Base-by-base conservation (phyloP, 1,284 basidiomycete genomes). In the Leccinum griseonigrum region DNA sequence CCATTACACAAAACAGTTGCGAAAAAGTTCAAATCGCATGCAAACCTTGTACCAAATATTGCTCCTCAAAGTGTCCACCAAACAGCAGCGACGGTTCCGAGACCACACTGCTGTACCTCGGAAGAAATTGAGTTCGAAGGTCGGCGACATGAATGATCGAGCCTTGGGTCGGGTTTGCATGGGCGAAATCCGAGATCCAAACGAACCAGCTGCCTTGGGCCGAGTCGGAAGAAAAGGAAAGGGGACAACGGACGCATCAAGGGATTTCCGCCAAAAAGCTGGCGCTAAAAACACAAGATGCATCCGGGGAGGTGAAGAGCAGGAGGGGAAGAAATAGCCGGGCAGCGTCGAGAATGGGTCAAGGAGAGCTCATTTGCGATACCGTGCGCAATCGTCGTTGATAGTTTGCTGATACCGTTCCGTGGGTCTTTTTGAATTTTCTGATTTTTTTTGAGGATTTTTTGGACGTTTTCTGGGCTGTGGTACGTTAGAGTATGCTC, bases 271-370 rank as follows among this genome's bases (percentile, higher is more conserved):
- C 38, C 63, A 32, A 14, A 26, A 58, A 13, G 43, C 22, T 32
- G 63, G 59, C 63, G 63, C 32, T 51, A 66, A 63, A 58, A 22
- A 55, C 55, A n/a, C 59, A 54, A 38, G 55, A 57, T 36, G 16
- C 40, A 13, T 56, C 53, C 48, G 46, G 63, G 57, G 38, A 43
- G 46, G 10, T 22, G 14, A 22, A 18, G 22, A 8, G 46, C 34
- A 57, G 22, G 5, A 0, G 28, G 53, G 53, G 4, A 3, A 38
- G 3, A 38, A 2, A 34, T 8, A 40, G 32, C 26, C 38, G 16
- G 36, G 46, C 8, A 51, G 51, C 31, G 36, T 63, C 38, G 34
- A 46, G 56, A 16, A 52, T 32, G 13, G 26, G 29, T 31, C 38
- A 38, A 10, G 43, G 54, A 4, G 50, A 51, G 38, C 32, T 9